Evolutionary conservation across 345 rosid species (phyloP).

Genomic region (Erysimum cheiranthoides): DNA sequence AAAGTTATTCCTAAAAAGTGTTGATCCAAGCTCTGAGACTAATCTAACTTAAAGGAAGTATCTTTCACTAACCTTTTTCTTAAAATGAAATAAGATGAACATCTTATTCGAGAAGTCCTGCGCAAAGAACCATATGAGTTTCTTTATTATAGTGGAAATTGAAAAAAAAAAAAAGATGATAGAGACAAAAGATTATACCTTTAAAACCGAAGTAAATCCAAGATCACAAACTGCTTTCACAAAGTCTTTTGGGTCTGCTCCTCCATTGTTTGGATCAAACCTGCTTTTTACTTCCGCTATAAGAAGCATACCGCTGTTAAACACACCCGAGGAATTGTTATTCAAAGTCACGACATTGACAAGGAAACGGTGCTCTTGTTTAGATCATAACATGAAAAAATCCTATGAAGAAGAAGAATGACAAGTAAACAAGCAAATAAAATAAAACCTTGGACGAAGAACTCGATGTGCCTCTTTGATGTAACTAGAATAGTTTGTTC

Average conservation of each 20-base stretch:
- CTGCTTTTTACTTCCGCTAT: slow-evolving; percentile 98
- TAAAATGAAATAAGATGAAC: slow-evolving; percentile 78
- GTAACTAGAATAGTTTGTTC: slow-evolving; percentile 78
- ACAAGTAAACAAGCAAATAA: background rate
- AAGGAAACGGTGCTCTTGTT: too few relatives aligned
- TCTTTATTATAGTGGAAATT: slow-evolving; percentile 20
- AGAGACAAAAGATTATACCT: slow-evolving; percentile 50
- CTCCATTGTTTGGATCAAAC: slow-evolving; percentile 88
- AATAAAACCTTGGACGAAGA: slow-evolving; percentile 77
- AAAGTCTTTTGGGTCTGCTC: slow-evolving; percentile 83
- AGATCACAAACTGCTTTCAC: slow-evolving; percentile 74
- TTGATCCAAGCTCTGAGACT: background rate
- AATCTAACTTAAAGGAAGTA: background rate
- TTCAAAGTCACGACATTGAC: background rate
- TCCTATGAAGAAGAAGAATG: background rate
- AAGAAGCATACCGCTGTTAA: slow-evolving; percentile 85
- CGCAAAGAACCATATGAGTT: slow-evolving; percentile 9
- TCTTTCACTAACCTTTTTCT: slow-evolving; percentile 67
- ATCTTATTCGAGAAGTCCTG: slow-evolving; percentile 93
- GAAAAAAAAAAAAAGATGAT: background rate
- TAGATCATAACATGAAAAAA: too few relatives aligned
- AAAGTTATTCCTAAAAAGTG: background rate
- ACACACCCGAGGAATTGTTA: slow-evolving; percentile 11
- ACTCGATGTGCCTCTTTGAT: slow-evolving; percentile 84
- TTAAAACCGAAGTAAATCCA: slow-evolving; percentile 61